A percentile compares a stretch with the other conserved stretches of the same genome.
phyloP scores from a whole-genome alignment of 2,329 filamentous ascomycete genomes.

The Paracoccidioides brasiliensis region DNA sequence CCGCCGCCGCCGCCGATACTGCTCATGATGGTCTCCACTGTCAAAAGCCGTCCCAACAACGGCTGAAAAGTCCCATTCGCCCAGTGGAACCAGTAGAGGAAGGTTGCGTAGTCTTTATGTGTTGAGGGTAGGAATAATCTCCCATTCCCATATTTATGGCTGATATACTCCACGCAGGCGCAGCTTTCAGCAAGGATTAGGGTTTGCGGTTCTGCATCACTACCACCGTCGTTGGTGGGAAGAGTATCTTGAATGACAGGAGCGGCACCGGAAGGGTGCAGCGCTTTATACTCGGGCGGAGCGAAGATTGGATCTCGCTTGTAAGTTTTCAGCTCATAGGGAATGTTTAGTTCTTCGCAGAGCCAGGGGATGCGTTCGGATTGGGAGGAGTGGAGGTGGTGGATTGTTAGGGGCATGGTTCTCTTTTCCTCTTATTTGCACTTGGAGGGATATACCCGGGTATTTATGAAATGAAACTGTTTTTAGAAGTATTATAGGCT shows the following conservation, averaged over 20 bases:
- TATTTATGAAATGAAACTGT: neutral
- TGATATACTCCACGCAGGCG: slow-evolving; percentile 51
- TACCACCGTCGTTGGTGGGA: slow-evolving; percentile 9
- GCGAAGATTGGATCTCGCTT: slow-evolving; percentile 33
- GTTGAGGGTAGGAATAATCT: slow-evolving; percentile 34
- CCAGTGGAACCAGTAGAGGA: slow-evolving; percentile 54
- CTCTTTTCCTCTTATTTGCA: neutral
- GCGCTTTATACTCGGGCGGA: slow-evolving; percentile 27
- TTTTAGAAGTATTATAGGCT: slow-evolving; percentile 1
- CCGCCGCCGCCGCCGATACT: neutral
- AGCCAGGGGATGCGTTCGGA: slow-evolving; percentile 53
- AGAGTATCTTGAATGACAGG: slow-evolving; percentile 46
- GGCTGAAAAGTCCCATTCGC: slow-evolving; percentile 36
- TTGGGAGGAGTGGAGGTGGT: slow-evolving; percentile 46
- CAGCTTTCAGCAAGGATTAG: slow-evolving; percentile 46
- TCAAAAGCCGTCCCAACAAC: slow-evolving; percentile 24
- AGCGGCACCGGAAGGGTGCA: slow-evolving; percentile 42
- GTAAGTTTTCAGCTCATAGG: slow-evolving; percentile 40
- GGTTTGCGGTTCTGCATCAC: neutral
- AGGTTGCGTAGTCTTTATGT: slow-evolving; percentile 43
- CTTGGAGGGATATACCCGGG: neutral
- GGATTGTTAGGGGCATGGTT: slow-evolving; percentile 27
- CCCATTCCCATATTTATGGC: slow-evolving; percentile 40
- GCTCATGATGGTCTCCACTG: neutral
- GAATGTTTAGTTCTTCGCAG: slow-evolving; percentile 48